Percentiles rank a stretch among this genome's conserved stretches.
Conservation (phyloP, 345 rosid genomes). For the Aegle marmelos region DNA sequence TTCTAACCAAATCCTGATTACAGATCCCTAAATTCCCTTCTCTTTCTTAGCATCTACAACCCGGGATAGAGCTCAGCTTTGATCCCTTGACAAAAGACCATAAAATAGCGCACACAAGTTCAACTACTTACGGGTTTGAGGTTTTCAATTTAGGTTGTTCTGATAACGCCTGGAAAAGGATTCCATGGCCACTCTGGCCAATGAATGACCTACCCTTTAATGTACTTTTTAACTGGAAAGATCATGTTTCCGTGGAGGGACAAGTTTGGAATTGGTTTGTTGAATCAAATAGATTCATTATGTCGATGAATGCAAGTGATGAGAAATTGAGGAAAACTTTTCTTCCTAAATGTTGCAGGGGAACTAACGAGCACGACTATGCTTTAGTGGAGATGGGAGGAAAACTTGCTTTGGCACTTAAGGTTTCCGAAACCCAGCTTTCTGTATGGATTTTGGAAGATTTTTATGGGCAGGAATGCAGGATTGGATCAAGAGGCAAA, state of each 20-base stretch:
- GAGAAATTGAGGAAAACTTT: not conserved
- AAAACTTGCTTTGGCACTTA: not conserved
- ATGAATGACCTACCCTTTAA: not conserved
- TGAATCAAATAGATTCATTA: not conserved
- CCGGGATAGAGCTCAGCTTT: not conserved
- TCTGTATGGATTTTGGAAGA: conserved; percentile 19
- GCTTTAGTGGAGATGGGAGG: conserved; percentile 2
- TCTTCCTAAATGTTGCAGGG: not conserved
- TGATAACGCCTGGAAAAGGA: conserved; percentile 8
- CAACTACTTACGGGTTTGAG: conserved; percentile 2
- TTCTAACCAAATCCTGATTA: not conserved
- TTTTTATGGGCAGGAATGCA: not conserved
- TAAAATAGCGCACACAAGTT: conserved; percentile 18
- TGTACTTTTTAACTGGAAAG: not conserved
- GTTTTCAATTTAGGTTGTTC: conserved; percentile 1
- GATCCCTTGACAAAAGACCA: not conserved
- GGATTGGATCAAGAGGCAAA: conserved; percentile 14
- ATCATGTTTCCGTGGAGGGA: not conserved
- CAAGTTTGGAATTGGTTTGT: conserved; percentile 15
- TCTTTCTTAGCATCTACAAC: not conserved
- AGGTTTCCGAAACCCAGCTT: not conserved
- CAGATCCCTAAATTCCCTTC: conserved; percentile 12
- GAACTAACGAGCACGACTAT: not conserved
- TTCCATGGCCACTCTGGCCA: conserved; percentile 11
- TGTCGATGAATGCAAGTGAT: conserved; percentile 18